Evolutionary conservation across 345 rosid species (phyloP).

Genomic region (Hibiscus tridactylites): DNA sequence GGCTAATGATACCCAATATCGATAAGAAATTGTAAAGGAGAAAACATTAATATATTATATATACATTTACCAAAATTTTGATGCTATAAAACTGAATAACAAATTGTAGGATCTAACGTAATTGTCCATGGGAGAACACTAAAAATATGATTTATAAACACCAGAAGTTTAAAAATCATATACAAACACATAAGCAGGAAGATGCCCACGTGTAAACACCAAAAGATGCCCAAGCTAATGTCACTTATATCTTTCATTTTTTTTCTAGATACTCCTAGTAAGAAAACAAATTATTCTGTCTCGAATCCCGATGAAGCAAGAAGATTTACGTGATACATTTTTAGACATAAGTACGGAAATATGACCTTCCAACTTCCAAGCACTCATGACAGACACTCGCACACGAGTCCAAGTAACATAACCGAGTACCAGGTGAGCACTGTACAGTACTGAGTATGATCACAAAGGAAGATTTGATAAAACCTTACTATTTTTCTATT

Average conservation of each 20-base stretch:
- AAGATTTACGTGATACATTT: background rate
- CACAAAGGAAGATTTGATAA: no score
- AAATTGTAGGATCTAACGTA: background rate
- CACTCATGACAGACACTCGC: no score
- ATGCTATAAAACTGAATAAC: background rate
- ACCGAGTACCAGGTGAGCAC: no score
- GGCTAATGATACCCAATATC: background rate
- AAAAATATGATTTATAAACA: background rate
- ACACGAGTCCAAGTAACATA: no score
- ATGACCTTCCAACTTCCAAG: background rate
- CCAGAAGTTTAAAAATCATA: background rate
- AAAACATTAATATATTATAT: background rate
- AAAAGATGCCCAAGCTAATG: no score
- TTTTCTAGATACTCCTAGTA: background rate
- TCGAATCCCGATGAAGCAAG: background rate
- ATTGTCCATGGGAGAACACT: background rate
- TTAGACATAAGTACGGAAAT: background rate
- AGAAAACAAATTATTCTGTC: background rate
- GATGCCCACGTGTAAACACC: no score
- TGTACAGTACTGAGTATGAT: no score
- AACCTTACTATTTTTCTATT: no score
- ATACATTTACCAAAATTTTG: background rate
- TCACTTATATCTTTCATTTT: no score
- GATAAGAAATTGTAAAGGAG: background rate
- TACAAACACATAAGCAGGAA: background rate